These are phyloP conservation scores for Barbarea vulgaris DNA, from an alignment of 345 rosid genomes.

Conservation along the genomic window DNA sequence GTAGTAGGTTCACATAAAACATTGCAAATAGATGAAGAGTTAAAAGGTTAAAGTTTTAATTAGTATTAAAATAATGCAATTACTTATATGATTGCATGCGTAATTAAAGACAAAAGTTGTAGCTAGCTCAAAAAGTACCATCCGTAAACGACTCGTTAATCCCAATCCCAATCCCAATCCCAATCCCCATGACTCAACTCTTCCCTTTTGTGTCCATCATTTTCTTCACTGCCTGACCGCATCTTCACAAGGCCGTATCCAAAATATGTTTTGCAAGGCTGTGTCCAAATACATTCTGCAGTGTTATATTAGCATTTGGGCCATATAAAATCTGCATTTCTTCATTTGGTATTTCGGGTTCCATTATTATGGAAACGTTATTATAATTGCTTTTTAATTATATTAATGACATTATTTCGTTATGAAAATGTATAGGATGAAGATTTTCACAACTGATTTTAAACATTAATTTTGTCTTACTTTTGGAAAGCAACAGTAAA, in stretches of 20 bases:
- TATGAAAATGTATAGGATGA: background rate
- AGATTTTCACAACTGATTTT: background rate
- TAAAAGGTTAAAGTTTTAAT: background rate
- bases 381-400: background rate
- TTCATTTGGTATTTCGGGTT: background rate
- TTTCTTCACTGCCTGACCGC: background rate
- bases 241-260: background rate
- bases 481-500: too few species aligned
- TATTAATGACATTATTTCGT: background rate
- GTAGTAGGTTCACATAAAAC: constrained; percentile 21
- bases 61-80: background rate
- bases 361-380: background rate
- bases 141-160: constrained; percentile 8
- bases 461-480: background rate
- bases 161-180: constrained; percentile 1
- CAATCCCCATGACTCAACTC: constrained; percentile 5
- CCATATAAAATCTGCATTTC: background rate
- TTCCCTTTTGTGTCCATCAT: background rate
- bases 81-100: constrained; percentile 29
- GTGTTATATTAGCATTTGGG: background rate
- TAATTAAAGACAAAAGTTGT: constrained; percentile 22
- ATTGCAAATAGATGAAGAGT: background rate
- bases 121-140: background rate
- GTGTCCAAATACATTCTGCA: background rate
- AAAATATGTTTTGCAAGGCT: background rate